phyloP scores from a whole-genome alignment of 140 eudicot genomes.

The Stevia rebaudiana region DNA sequence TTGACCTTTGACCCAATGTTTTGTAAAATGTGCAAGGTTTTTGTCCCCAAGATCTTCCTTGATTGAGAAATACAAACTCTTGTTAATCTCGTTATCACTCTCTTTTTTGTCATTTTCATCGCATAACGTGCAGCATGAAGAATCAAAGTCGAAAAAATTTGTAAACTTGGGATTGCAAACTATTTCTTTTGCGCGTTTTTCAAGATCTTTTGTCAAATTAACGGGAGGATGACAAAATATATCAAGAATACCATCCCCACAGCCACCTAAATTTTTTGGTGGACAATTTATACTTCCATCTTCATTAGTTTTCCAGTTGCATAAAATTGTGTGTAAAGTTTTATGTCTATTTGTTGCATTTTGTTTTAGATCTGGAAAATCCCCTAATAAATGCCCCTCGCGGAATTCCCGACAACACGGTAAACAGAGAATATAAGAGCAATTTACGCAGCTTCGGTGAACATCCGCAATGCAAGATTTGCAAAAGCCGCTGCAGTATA shows the following conservation, averaged over 20 bases:
- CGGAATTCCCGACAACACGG: constrained; percentile 69
- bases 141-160: constrained; percentile 33
- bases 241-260: constrained; percentile 55
- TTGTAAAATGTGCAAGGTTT: constrained; percentile 64
- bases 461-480: constrained; percentile 63
- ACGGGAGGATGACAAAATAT: constrained; percentile 47
- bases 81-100: constrained; percentile 7
- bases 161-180: constrained; percentile 31
- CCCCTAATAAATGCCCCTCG: constrained; percentile 35
- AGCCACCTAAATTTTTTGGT: constrained; percentile 64
- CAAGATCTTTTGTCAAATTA: constrained; percentile 60
- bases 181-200: constrained; percentile 50
- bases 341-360: constrained; percentile 27
- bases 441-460: constrained; percentile 78
- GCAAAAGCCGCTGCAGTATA: constrained; percentile 57
- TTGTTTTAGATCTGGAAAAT: constrained; percentile 23
- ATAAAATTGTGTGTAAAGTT: constrained; percentile 29
- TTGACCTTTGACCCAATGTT: constrained; percentile 87
- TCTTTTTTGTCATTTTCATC: constrained; percentile 22
- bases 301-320: constrained; percentile 45
- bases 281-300: constrained; percentile 73
- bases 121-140: constrained; percentile 45
- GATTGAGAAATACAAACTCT: constrained; percentile 44
- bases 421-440: constrained; percentile 79
- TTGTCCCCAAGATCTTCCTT: constrained; percentile 41